Conservation (phyloP, 495 filamentous ascomycete species). For the Paragyromitra xinjiangensis region DNA sequence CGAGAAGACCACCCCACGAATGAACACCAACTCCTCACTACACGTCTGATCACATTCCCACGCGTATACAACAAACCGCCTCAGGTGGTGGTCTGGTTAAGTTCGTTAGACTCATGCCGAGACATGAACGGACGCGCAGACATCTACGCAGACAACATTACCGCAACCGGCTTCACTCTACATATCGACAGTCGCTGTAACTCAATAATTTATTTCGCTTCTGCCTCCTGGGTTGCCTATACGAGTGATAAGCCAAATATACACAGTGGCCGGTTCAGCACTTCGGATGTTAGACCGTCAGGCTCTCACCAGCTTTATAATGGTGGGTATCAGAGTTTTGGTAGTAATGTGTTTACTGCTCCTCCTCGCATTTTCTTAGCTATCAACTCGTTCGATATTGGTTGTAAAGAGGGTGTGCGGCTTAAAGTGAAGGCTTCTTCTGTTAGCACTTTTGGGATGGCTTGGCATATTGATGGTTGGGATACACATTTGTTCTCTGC, state of each 20-base stretch:
- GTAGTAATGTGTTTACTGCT: neutral
- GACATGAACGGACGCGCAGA: neutral
- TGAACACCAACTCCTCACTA: neutral
- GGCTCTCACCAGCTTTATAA: neutral
- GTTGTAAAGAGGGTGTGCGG: neutral
- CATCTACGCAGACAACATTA: neutral
- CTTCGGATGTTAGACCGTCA: neutral
- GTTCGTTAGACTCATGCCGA: neutral
- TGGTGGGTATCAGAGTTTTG: neutral
- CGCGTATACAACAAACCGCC: neutral
- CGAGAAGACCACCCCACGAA: neutral
- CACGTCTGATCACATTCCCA: neutral
- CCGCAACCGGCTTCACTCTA: neutral
- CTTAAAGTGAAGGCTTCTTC: neutral
- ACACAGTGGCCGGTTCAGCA: constrained; percentile 1
- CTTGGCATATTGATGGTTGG: constrained; percentile 4
- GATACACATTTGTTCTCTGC: neutral
- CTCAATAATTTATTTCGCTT: neutral
- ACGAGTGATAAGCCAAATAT: neutral
- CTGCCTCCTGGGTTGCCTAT: constrained; percentile 7
- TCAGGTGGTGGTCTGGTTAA: constrained; percentile 19
- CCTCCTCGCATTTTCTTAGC: constrained; percentile 1
- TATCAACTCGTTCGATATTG: neutral
- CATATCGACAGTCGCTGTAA: constrained; percentile 12
- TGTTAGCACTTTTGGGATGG: constrained; percentile 7